Evolutionary conservation across 2,329 filamentous ascomycete species (phyloP).

Genomic region (Colletotrichum lupini): DNA sequence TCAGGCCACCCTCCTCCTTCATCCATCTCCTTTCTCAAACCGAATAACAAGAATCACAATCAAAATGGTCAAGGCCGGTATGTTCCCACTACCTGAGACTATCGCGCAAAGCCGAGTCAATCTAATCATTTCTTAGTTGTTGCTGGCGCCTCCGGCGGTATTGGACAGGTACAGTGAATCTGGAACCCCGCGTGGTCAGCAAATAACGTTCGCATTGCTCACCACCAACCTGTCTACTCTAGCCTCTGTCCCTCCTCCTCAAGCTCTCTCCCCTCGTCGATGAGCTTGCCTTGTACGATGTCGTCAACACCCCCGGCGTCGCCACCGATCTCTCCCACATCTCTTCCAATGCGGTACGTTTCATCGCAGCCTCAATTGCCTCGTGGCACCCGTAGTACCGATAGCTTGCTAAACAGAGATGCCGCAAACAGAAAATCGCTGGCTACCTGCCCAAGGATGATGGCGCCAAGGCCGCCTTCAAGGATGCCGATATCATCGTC

Average conservation of each 20-base stretch:
- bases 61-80: conserved; percentile 73
- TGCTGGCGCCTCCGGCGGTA: conserved; percentile 96
- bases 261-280: conserved; percentile 90
- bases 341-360: conserved; percentile 81
- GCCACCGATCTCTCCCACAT: conserved; percentile 98
- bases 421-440: conserved; percentile 74
- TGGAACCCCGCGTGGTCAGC: conserved; percentile 14
- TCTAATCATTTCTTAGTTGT: conserved; percentile 66
- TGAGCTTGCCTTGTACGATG: conserved; percentile 98
- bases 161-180: conserved; percentile 82
- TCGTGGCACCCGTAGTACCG: background rate
- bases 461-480: conserved; percentile 88
- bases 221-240: conserved; percentile 37
- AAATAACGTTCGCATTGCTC: conserved; percentile 14
- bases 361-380: conserved; percentile 9
- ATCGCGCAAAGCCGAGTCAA: background rate
- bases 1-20: conserved; percentile 8
- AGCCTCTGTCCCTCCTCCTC: conserved; percentile 96
- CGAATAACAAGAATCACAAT: conserved; percentile 38
- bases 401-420: conserved; percentile 13
- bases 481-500: conserved; percentile 93
- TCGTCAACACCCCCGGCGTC: conserved; percentile 97
- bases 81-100: conserved; percentile 38
- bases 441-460: conserved; percentile 90
- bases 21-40: background rate